These are phyloP conservation scores for Pelargonium cotyledonis DNA, from an alignment of 441 rosid genomes.

Conservation along the genomic window DNA sequence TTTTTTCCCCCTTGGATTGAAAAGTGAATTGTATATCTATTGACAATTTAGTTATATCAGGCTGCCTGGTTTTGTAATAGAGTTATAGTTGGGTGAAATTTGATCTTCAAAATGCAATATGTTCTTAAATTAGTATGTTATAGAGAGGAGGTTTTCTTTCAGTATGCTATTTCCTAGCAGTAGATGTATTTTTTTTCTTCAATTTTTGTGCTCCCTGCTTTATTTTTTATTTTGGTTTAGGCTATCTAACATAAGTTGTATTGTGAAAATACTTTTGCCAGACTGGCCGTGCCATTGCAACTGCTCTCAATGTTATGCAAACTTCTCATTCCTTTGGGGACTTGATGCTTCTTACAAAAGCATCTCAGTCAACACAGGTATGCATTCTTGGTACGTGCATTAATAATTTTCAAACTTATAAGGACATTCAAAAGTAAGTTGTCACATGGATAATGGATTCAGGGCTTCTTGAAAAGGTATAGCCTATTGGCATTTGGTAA, in stretches of 20 bases:
- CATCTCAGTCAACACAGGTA: conserved; percentile 58
- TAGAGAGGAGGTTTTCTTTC: not conserved
- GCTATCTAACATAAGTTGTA: not conserved
- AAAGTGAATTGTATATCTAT: not conserved
- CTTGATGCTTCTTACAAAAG: conserved; percentile 64
- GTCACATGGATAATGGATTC: no score
- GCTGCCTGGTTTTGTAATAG: not conserved
- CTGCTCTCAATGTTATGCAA: conserved; percentile 72
- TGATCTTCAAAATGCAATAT: not conserved
- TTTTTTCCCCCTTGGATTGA: not conserved
- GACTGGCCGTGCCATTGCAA: conserved; percentile 70
- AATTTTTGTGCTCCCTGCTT: not conserved
- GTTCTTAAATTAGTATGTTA: not conserved
- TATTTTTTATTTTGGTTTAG: not conserved
- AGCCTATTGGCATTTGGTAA: no score
- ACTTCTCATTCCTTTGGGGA: conserved; percentile 90
- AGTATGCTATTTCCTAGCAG: not conserved
- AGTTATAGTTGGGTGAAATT: not conserved
- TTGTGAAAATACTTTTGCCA: conserved; percentile 27
- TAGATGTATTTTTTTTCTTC: not conserved
- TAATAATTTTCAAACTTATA: no score
- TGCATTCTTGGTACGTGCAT: conserved; percentile 12
- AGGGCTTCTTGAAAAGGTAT: no score
- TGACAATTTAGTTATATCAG: not conserved
- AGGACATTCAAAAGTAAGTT: no score